These are phyloP conservation scores for Amesomyces nigricolor DNA, from an alignment of 2,329 filamentous ascomycete species.

Conservation along the genomic window DNA sequence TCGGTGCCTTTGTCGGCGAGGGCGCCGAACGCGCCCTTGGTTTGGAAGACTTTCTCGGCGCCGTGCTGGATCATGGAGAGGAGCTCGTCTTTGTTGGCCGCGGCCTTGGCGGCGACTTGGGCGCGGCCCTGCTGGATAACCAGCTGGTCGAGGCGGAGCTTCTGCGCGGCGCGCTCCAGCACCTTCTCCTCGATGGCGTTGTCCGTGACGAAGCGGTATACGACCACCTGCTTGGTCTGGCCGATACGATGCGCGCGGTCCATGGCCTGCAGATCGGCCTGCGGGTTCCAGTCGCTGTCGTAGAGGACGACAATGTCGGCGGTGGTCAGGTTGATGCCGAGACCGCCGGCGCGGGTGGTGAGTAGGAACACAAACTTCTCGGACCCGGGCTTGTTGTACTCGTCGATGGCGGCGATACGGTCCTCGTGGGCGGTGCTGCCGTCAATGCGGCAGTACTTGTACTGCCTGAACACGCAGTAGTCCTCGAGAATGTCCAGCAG, in stretches of 20 bases:
- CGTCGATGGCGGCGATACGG: conserved; percentile 93
- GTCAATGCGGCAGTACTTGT: conserved; percentile 95
- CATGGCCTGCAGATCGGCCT: conserved; percentile 98
- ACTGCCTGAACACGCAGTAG: conserved; percentile 93
- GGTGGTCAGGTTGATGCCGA: conserved; percentile 93
- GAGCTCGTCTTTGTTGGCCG: conserved; percentile 92
- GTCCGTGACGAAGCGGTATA: conserved; percentile 95
- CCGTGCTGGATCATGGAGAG: conserved; percentile 98
- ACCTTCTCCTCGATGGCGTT: conserved; percentile 99
- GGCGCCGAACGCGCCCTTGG: conserved; percentile 58
- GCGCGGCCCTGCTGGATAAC: conserved; percentile 97
- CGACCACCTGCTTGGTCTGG: conserved; percentile 94
- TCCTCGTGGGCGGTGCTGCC: conserved; percentile 96
- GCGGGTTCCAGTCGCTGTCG: conserved; percentile 98
- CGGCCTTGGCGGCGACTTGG: conserved; percentile 83
- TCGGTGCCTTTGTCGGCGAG: conserved; percentile 56
- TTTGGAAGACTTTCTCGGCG: conserved; percentile 87
- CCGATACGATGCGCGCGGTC: conserved; percentile 97
- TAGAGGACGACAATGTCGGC: conserved; percentile 96
- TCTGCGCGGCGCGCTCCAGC: conserved; percentile 90
- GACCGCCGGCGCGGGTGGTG: conserved; percentile 88
- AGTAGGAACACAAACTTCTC: conserved; percentile 96
- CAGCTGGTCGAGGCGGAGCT: conserved; percentile 89
- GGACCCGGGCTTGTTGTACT: conserved; percentile 93
- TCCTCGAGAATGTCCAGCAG: conserved; percentile 94